Evolutionary conservation across 768 basidiomycete species (phyloP), one percentile per base, ranked within the genome.

Genomic region (Collybia nuda): DNA sequence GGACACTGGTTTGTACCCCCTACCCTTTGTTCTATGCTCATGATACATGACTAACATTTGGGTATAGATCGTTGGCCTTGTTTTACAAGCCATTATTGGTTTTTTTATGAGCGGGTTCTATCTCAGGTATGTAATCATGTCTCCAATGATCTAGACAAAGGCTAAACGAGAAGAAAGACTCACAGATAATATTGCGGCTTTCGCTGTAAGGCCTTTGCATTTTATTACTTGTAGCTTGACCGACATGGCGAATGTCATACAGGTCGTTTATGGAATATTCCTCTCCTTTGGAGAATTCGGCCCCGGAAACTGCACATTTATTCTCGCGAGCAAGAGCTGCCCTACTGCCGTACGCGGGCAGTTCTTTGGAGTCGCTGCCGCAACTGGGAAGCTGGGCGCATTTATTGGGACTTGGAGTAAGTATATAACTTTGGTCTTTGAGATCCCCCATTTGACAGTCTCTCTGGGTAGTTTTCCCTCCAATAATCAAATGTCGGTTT

Each of bases 71-170:
- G 51, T 61, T 17, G 88, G 90, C 40, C 76, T 91, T n/a, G 47
- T 90, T 17, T 56, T 67, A n/a, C 90, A 91, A 62, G 83, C 87
- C 2, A 39, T 88, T 49, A 70, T 90, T 41, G 90, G 94, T 4
- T 97, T 96, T 69, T 79, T 90, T 65, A 90, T 98, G 86, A 89
- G 88, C 51, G 94, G 91, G 0, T 68, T 82, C 18, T 97, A 94
- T 67, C 57, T 50, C 17, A 69, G 73, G 67, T 81, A 52, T 39
- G 73, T 8, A 15, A 37, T 36, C 18, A 14, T 7, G 17, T 37
- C 6, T 24, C 24, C 42, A 7, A 28, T 28, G 5, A 12, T 23
- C 2, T 19, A 1, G 15, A 24, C 1, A 21, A n/a, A 29, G n/a
- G 3, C 14, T 49, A 1, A 48, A n/a, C 6, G 22, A n/a, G 18